Conservation (phyloP, 768 basidiomycete species). For the Leccinum subgranulosum region DNA sequence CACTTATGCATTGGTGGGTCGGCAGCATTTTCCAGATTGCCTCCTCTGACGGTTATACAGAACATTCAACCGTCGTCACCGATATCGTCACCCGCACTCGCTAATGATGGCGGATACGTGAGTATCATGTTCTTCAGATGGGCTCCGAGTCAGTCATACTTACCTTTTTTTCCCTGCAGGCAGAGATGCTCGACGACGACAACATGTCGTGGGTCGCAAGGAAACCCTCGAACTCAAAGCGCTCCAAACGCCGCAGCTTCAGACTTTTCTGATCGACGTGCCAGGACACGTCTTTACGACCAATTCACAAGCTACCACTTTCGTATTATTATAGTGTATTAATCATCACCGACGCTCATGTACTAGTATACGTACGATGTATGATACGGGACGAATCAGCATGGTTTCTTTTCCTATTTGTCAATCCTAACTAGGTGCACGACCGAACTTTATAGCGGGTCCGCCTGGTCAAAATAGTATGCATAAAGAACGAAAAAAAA, state of each 20-base stretch:
- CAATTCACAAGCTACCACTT: not conserved
- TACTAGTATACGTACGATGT: conserved; percentile 13
- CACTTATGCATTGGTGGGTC: conserved; percentile 21
- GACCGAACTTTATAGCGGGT: no score
- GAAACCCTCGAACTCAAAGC: conserved; percentile 5
- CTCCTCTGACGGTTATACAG: conserved; percentile 2
- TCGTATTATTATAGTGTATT: not conserved
- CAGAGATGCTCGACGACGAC: conserved; percentile 29
- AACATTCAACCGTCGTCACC: conserved; percentile 10
- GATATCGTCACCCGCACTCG: not conserved
- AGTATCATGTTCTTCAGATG: not conserved
- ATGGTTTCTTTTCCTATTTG: not conserved
- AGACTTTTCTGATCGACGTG: conserved; percentile 9
- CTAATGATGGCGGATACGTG: conserved; percentile 15
- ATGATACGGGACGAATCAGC: conserved; percentile 3
- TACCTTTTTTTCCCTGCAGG: conserved; percentile 5
- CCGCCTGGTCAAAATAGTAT: no score
- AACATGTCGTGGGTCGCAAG: conserved; percentile 26
- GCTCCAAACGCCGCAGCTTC: conserved; percentile 5
- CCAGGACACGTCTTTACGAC: not conserved
- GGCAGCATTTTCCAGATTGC: not conserved
- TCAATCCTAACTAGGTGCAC: not conserved
- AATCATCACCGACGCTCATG: conserved; percentile 2
- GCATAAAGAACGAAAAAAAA: no score
- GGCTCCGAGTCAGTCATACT: not conserved